Evolutionary conservation across 768 basidiomycete genomes (phyloP).

Genomic region (Asterophora parasitica): DNA sequence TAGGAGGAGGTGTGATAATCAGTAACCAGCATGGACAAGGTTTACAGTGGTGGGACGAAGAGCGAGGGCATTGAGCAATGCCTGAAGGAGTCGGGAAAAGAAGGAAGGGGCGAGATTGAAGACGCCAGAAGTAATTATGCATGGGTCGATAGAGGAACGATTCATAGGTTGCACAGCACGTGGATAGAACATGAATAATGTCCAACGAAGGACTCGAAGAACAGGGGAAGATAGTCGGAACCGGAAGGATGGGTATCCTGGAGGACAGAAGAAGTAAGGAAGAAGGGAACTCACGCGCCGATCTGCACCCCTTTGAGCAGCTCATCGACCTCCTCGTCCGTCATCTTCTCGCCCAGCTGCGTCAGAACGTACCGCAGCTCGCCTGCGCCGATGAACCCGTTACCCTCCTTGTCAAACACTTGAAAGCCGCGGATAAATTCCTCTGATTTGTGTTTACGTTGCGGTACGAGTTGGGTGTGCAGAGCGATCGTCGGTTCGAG

Average conservation of each 20-base stretch:
- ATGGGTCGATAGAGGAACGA: no score
- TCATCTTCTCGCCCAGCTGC: conserved; percentile 97
- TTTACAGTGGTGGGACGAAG: no score
- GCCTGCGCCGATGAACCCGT: conserved; percentile 87
- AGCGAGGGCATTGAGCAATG: no score
- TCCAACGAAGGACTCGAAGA: no score
- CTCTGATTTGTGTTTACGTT: conserved; percentile 43
- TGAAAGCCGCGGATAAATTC: conserved; percentile 99
- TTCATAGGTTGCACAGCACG: no score
- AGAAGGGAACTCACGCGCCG: conserved; percentile 56
- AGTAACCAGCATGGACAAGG: background rate
- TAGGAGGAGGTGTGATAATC: background rate
- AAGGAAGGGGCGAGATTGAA: no score
- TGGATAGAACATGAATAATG: no score
- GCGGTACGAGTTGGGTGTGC: no score
- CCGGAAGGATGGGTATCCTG: background rate
- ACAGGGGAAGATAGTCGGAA: no score
- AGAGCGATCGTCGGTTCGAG: no score
- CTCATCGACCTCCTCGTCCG: conserved; percentile 97
- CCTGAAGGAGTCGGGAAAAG: no score
- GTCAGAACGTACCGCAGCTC: conserved; percentile 93
- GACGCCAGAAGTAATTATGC: no score
- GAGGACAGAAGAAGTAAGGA: conserved; percentile 8
- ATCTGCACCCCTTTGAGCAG: conserved; percentile 94
- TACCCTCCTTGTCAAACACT: conserved; percentile 95